phyloP scores from a whole-genome alignment of 495 filamentous ascomycete species.

The Neurospora sp. region DNA sequence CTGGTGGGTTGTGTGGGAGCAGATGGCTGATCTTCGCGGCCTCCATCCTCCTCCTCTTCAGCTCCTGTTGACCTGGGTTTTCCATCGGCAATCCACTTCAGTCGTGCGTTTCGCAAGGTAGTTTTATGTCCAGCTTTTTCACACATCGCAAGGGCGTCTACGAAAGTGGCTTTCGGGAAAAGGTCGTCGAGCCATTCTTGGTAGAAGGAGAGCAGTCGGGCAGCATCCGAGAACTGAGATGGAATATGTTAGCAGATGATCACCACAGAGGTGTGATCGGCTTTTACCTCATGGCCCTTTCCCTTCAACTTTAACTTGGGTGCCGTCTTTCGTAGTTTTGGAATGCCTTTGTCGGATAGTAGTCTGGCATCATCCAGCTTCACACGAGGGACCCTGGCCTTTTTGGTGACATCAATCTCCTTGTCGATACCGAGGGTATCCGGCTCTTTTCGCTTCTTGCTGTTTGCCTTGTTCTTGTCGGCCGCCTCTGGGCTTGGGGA shows the following conservation, averaged over 20 bases:
- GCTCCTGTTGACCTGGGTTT: conserved; percentile 40
- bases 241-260: neutral
- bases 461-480: conserved; percentile 15
- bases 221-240: conserved; percentile 69
- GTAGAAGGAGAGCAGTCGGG: conserved; percentile 77
- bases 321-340: conserved; percentile 63
- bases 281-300: conserved; percentile 79
- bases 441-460: conserved; percentile 23
- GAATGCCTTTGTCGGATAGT: conserved; percentile 70
- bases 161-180: conserved; percentile 88
- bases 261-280: neutral
- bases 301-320: conserved; percentile 74
- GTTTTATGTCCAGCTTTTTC: conserved; percentile 89
- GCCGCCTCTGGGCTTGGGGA: conserved; percentile 21
- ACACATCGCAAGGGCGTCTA: conserved; percentile 81
- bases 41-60: conserved; percentile 39
- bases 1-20: conserved; percentile 21
- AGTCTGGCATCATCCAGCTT: conserved; percentile 84
- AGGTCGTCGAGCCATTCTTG: conserved; percentile 96
- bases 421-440: conserved; percentile 67
- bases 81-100: conserved; percentile 73
- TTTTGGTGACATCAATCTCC: conserved; percentile 71
- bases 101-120: conserved; percentile 53
- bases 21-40: conserved; percentile 14
- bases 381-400: conserved; percentile 55